These are phyloP conservation scores for Xylaria palmicola DNA, from an alignment of 495 filamentous ascomycete genomes.

Conservation along the genomic window DNA sequence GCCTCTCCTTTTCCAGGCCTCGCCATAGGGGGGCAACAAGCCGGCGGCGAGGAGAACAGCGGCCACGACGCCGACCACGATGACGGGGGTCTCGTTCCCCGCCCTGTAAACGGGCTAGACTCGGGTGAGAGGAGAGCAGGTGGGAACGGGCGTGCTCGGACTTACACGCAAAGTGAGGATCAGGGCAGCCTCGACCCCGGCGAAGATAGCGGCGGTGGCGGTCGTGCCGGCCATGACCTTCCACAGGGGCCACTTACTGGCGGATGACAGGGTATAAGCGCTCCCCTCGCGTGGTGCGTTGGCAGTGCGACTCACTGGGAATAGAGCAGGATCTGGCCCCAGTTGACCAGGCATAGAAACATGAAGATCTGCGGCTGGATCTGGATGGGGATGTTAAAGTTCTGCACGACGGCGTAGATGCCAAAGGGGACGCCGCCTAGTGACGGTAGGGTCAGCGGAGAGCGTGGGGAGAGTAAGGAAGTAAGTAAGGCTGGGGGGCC, in stretches of 20 bases:
- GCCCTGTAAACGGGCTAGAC: constrained; percentile 48
- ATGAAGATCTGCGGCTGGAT: constrained; percentile 73
- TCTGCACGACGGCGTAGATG: constrained; percentile 48
- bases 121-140: neutral
- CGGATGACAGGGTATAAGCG: neutral
- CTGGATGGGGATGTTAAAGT: constrained; percentile 74
- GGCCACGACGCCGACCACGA: constrained; percentile 60
- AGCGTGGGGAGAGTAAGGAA: no score
- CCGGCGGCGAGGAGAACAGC: constrained; percentile 59
- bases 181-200: constrained; percentile 58
- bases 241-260: constrained; percentile 50
- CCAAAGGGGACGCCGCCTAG: constrained; percentile 48
- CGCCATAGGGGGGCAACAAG: constrained; percentile 68
- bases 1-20: constrained; percentile 68
- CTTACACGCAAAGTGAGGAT: constrained; percentile 61
- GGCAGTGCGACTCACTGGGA: constrained; percentile 46
- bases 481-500: no score
- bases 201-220: constrained; percentile 48
- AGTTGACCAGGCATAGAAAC: constrained; percentile 61
- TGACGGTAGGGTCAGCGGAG: neutral
- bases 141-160: constrained; percentile 13
- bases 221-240: constrained; percentile 49
- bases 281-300: neutral
- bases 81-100: constrained; percentile 52
- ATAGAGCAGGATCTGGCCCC: constrained; percentile 66